A percentile compares a stretch with the other conserved stretches of the same genome.
Conservation (phyloP, 208 protist genomes). For the Phytomonas sp. region DNA sequence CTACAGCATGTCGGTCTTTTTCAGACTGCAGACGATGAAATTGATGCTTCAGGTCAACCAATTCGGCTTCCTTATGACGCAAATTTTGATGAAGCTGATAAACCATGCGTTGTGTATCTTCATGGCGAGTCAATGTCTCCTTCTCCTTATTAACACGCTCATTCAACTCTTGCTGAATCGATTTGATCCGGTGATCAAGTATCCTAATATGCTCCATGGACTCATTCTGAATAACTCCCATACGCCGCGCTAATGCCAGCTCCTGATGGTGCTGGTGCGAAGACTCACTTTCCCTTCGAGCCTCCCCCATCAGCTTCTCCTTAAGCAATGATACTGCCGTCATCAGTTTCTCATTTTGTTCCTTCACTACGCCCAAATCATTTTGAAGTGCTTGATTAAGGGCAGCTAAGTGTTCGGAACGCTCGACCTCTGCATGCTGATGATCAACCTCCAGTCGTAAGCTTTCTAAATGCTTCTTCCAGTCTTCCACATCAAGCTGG, state of each 20-base stretch:
- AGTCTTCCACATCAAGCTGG: slow-evolving; percentile 47
- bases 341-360: slow-evolving; percentile 81
- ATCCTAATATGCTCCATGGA: slow-evolving; percentile 46
- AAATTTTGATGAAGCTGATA: slow-evolving; percentile 68
- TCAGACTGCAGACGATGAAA: slow-evolving; percentile 8
- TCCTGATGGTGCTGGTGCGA: slow-evolving; percentile 61
- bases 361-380: slow-evolving; percentile 51
- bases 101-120: slow-evolving; percentile 60
- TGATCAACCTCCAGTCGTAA: slow-evolving; percentile 40
- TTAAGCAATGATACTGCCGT: slow-evolving; percentile 66
- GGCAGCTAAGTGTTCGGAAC: slow-evolving; percentile 33
- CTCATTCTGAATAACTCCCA: slow-evolving; percentile 72
- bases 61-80: slow-evolving; percentile 58
- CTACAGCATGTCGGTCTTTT: not conserved
- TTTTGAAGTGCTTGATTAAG: slow-evolving; percentile 57
- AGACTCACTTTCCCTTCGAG: slow-evolving; percentile 36
- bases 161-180: slow-evolving; percentile 69
- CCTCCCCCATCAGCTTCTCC: slow-evolving; percentile 66
- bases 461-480: slow-evolving; percentile 45
- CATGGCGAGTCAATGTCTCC: slow-evolving; percentile 46
- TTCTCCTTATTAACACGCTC: slow-evolving; percentile 58
- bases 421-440: slow-evolving; percentile 55
- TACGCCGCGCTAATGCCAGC: slow-evolving; percentile 71
- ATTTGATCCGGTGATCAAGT: slow-evolving; percentile 49
- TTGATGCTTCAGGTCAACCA: slow-evolving; percentile 40